Percentiles rank a stretch among this genome's conserved stretches.
Conservation (phyloP, 345 rosid genomes). For the Cardamine occulta region DNA sequence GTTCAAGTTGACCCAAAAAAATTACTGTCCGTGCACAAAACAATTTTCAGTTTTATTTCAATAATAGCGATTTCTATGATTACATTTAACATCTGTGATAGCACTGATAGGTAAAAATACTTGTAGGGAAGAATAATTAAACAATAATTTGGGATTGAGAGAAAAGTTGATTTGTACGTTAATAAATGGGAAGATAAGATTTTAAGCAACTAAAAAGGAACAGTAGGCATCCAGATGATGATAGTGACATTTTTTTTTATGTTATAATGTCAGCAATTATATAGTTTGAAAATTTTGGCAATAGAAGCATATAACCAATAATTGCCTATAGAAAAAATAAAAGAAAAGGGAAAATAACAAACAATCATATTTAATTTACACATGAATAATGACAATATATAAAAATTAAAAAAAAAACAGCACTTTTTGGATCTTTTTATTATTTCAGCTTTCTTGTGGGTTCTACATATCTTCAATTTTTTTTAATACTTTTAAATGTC, state of each 20-base stretch:
- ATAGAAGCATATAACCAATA: slow-evolving; percentile 27
- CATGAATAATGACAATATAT: slow-evolving; percentile 30
- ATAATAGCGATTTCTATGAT: not conserved
- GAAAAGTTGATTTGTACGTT: slow-evolving; percentile 33
- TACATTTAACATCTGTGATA: not conserved
- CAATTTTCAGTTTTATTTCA: not conserved
- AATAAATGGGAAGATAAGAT: slow-evolving; percentile 40
- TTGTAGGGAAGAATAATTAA: slow-evolving; percentile 31
- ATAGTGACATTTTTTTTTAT: slow-evolving; percentile 34
- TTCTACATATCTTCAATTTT: slow-evolving; percentile 34
- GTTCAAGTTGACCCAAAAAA: not conserved
- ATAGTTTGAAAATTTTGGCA: slow-evolving; percentile 42
- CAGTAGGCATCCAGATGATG: slow-evolving; percentile 40
- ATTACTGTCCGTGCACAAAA: not conserved
- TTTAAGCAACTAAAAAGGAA: slow-evolving; percentile 38
- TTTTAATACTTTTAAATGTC: slow-evolving; percentile 17
- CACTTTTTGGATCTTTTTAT: slow-evolving; percentile 38
- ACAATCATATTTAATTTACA: slow-evolving; percentile 28
- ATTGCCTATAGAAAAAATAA: slow-evolving; percentile 11
- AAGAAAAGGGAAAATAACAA: not conserved
- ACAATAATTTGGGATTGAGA: slow-evolving; percentile 39
- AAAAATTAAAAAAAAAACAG: not conserved
- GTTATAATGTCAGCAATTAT: slow-evolving; percentile 42
- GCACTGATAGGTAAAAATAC: not conserved
- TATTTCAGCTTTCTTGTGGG: slow-evolving; percentile 39